Conservation (phyloP, 805 yeast genomes). For the Kuraishia ogatae region DNA sequence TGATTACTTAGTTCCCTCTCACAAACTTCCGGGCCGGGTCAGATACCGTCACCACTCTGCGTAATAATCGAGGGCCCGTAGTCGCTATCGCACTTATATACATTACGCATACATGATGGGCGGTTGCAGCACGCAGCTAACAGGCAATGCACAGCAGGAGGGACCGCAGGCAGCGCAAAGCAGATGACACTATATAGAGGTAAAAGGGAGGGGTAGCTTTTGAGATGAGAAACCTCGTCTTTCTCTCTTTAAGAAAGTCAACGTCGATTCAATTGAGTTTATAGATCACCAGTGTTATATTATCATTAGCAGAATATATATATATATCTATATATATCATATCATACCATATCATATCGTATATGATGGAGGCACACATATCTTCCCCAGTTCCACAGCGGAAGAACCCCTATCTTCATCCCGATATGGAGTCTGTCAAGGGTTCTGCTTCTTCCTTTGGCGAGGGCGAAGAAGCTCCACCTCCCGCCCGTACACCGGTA, state of each 20-base stretch:
- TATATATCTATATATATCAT: no score
- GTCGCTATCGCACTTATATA: neutral
- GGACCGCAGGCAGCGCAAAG: neutral
- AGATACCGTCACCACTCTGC: neutral
- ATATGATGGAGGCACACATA: neutral
- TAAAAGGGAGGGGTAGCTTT: neutral
- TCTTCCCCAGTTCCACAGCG: neutral
- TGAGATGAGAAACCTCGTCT: neutral
- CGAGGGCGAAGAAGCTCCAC: neutral
- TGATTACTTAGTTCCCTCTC: no score
- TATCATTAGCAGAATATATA: no score
- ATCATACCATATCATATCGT: neutral
- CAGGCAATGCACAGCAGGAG: neutral
- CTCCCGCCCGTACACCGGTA: slow-evolving; percentile 7
- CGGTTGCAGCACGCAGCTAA: neutral
- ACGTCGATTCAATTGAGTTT: neutral
- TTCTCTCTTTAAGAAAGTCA: no score
- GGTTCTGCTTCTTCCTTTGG: neutral
- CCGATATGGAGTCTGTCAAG: neutral
- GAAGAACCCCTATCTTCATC: neutral
- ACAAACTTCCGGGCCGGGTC: neutral
- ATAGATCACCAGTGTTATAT: neutral
- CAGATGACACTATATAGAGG: neutral
- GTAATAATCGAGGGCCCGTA: neutral
- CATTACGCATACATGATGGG: neutral